phyloP scores from a whole-genome alignment of 140 eudicot genomes.

The Stevia rebaudiana region DNA sequence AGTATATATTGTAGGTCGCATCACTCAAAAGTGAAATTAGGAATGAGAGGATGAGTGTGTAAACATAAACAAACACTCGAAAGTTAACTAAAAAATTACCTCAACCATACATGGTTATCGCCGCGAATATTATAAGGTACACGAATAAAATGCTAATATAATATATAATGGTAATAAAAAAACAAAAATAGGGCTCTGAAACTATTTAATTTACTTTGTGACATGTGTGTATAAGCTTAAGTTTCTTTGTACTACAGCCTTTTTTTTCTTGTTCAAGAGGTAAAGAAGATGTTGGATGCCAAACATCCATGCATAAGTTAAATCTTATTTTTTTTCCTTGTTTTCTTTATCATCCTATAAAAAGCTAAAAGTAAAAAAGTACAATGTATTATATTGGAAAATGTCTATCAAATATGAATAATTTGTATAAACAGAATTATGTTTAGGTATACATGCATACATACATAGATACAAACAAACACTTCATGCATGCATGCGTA shows the following conservation, averaged over 20 bases:
- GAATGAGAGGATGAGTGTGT: not conserved
- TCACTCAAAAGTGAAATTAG: no score
- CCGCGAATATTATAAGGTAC: not conserved
- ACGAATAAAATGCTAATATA: not conserved
- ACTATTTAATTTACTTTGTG: conserved; percentile 17
- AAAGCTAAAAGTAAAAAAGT: not conserved
- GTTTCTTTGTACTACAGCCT: conserved; percentile 27
- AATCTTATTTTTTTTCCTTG: conserved; percentile 21
- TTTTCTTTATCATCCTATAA: not conserved
- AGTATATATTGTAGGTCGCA: not conserved
- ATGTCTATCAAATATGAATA: not conserved
- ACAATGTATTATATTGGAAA: not conserved
- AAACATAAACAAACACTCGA: not conserved
- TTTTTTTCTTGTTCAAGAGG: conserved; percentile 26
- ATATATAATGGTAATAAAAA: not conserved
- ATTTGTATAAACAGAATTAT: no score
- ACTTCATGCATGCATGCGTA: no score
- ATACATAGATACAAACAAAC: no score
- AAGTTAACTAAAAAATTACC: not conserved
- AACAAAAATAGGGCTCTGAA: not conserved
- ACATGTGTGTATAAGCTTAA: conserved; percentile 29
- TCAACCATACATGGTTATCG: not conserved
- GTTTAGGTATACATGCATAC: no score
- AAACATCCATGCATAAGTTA: conserved; percentile 21
- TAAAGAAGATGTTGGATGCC: conserved; percentile 29